Conservation (phyloP, 1,284 basidiomycete genomes). For the Acaromyces ingoldii region DNA sequence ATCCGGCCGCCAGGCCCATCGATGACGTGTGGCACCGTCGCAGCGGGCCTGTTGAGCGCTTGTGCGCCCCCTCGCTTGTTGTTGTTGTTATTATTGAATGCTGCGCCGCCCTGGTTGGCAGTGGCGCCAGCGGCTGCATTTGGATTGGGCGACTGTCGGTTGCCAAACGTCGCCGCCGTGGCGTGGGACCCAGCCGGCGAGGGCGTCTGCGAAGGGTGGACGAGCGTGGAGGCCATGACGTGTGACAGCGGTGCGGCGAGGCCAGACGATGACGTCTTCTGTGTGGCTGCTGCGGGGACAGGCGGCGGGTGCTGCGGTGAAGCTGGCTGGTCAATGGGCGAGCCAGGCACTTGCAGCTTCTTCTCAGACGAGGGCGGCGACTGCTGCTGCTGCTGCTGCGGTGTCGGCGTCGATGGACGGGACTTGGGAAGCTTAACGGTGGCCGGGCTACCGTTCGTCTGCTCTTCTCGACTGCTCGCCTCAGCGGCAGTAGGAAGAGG, state of each 20-base stretch:
- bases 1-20: slow-evolving; percentile 64
- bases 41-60: neutral
- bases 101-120: slow-evolving; percentile 4
- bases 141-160: slow-evolving; percentile 1
- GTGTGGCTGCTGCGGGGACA: neutral
- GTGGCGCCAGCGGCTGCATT: neutral
- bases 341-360: neutral
- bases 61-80: neutral
- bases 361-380: neutral
- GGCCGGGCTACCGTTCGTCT: too few species aligned
- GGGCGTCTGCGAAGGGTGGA: neutral
- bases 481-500: neutral
- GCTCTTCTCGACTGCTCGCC: too few species aligned
- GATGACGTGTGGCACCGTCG: slow-evolving; percentile 30
- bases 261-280: neutral
- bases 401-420: neutral
- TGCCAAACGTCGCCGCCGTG: slow-evolving; percentile 11
- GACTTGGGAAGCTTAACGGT: neutral
- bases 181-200: slow-evolving; percentile 17
- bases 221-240: neutral
- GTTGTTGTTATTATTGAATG: neutral
- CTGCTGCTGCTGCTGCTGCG: neutral
- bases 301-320: neutral
- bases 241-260: slow-evolving; percentile 1
- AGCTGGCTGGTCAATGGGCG: neutral